These are phyloP conservation scores for Colletotrichum endophyticum DNA, from an alignment of 2,329 filamentous ascomycete genomes.

Conservation along the genomic window DNA sequence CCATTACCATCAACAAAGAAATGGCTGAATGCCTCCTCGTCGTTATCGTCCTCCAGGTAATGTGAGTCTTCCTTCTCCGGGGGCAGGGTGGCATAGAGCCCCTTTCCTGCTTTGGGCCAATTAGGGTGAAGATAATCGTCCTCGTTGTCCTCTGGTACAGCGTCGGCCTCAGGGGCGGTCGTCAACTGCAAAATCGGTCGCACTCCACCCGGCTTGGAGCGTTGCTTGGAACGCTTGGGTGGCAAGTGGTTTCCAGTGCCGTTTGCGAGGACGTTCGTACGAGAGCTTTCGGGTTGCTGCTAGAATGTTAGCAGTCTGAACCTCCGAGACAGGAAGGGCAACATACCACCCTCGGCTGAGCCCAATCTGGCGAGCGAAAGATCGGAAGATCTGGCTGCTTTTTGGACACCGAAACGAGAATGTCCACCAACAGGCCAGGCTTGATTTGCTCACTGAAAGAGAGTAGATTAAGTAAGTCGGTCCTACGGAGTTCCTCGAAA, in stretches of 20 bases:
- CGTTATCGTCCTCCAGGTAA: slow-evolving; percentile 42
- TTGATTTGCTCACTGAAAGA: slow-evolving; percentile 45
- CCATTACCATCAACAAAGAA: slow-evolving; percentile 43
- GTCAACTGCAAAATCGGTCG: slow-evolving; percentile 36
- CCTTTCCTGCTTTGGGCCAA: slow-evolving; percentile 44
- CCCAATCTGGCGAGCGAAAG: slow-evolving; percentile 47
- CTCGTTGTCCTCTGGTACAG: slow-evolving; percentile 31
- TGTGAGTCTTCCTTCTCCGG: slow-evolving; percentile 41
- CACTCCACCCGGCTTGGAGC: slow-evolving; percentile 33
- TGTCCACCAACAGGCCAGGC: slow-evolving; percentile 44
- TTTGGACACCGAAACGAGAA: slow-evolving; percentile 47
- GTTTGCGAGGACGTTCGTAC: not conserved
- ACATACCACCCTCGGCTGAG: slow-evolving; percentile 19
- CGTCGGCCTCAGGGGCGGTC: slow-evolving; percentile 14
- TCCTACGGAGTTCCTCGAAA: slow-evolving; percentile 40
- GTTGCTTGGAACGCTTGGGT: slow-evolving; percentile 26
- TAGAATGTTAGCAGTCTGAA: not conserved
- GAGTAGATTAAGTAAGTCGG: slow-evolving; percentile 44
- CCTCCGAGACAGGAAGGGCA: not conserved
- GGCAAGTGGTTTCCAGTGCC: not conserved
- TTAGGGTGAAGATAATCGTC: slow-evolving; percentile 40
- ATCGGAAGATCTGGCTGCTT: slow-evolving; percentile 47
- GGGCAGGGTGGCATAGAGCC: slow-evolving; percentile 41
- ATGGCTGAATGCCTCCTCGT: slow-evolving; percentile 48
- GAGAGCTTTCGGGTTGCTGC: not conserved